A percentile compares a stretch with the other conserved stretches of the same genome.
These are phyloP conservation scores for Pseudotsuga menziesii DNA, from an alignment of 75 land plant genomes.

Conservation along the genomic window DNA sequence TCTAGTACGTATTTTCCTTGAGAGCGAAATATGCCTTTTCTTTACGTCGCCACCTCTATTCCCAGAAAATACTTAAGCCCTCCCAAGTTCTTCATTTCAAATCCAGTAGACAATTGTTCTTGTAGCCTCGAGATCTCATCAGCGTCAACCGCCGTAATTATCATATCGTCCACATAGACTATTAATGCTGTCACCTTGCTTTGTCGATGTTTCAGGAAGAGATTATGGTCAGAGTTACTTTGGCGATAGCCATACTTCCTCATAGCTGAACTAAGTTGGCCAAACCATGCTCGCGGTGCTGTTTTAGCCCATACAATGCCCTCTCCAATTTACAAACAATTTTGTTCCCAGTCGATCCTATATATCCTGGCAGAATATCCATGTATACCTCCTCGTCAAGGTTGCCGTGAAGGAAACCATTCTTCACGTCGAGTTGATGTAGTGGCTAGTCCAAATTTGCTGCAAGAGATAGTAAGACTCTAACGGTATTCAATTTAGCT, in stretches of 20 bases:
- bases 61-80: conserved; percentile 2
- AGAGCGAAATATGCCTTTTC: conserved; percentile 20
- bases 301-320: conserved; percentile 27
- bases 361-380: neutral
- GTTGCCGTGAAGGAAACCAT: conserved; percentile 11
- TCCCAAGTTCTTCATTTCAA: too few species aligned
- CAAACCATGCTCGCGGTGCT: conserved; percentile 18
- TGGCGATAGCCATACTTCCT: neutral
- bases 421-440: conserved; percentile 16
- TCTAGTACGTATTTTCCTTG: too few species aligned
- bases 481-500: too few species aligned
- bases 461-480: too few species aligned
- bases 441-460: too few species aligned
- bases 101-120: neutral
- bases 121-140: too few species aligned
- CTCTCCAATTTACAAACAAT: too few species aligned
- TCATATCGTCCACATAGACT: too few species aligned
- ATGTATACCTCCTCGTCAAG: conserved; percentile 9
- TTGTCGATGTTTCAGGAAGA: conserved; percentile 9
- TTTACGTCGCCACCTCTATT: conserved; percentile 14
- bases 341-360: neutral
- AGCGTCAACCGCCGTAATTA: too few species aligned
- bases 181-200: conserved; percentile 1
- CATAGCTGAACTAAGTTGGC: neutral
- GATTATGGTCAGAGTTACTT: conserved; percentile 8